phyloP scores from a whole-genome alignment of 768 basidiomycete species.

The Hygrocybe coccinea region DNA sequence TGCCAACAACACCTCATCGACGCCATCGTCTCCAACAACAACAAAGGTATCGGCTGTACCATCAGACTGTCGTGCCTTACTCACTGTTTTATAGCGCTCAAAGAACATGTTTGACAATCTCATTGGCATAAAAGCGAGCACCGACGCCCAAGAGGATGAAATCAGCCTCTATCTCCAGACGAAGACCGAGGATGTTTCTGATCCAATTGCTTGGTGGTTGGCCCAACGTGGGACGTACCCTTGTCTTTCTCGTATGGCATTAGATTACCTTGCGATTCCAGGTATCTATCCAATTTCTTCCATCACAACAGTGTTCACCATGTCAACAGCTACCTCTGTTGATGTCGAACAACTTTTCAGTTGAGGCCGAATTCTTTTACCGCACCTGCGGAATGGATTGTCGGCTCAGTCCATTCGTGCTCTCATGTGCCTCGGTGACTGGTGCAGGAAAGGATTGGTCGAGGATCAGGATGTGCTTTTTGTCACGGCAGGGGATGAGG shows the following conservation, averaged over 20 bases:
- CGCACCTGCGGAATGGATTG: background rate
- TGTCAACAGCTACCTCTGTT: slow-evolving; percentile 4
- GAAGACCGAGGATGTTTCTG: background rate
- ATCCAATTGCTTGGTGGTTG: slow-evolving; percentile 7
- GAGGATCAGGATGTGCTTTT: background rate
- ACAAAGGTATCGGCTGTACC: background rate
- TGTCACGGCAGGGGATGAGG: background rate
- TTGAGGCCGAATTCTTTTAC: background rate
- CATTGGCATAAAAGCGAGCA: background rate
- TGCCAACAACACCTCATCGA: no score
- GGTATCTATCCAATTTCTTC: background rate
- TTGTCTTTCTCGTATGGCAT: slow-evolving; percentile 23
- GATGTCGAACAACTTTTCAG: slow-evolving; percentile 7
- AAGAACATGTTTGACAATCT: slow-evolving; percentile 21
- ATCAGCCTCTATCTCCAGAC: background rate
- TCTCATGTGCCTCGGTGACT: slow-evolving; percentile 7
- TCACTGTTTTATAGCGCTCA: no score
- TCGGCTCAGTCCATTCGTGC: background rate
- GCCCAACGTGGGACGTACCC: slow-evolving; percentile 13
- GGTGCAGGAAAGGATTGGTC: background rate
- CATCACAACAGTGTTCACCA: background rate
- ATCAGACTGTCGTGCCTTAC: no score
- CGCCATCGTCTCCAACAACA: background rate
- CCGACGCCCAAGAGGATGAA: slow-evolving; percentile 7
- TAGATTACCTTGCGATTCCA: slow-evolving; percentile 19